These are phyloP conservation scores for Polytolypa hystricis DNA, from an alignment of 2,329 filamentous ascomycete genomes.

Conservation along the genomic window DNA sequence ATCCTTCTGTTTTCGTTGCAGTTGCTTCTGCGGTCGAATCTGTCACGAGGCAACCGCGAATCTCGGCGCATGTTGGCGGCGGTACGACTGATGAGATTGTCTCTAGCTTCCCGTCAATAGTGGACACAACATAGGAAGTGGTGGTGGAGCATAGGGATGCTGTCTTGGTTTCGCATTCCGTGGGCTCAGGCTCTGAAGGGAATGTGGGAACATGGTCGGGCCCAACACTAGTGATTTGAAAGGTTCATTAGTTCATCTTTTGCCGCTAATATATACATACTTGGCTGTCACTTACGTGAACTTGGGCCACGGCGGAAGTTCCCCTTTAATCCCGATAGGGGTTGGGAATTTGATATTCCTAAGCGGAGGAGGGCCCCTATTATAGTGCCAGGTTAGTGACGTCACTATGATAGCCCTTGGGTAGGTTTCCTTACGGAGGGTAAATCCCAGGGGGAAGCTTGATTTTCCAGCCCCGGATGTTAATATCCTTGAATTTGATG, in stretches of 20 bases:
- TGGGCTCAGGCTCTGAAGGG: constrained; percentile 5
- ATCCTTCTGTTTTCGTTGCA: constrained; percentile 5
- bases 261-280: background rate
- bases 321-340: constrained; percentile 4
- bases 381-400: background rate
- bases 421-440: constrained; percentile 8
- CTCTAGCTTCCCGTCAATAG: constrained; percentile 3
- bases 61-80: constrained; percentile 5
- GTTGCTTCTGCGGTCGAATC: constrained; percentile 3
- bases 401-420: too few species aligned
- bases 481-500: constrained; percentile 5
- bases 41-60: constrained; percentile 6
- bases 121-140: constrained; percentile 7
- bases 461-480: constrained; percentile 7
- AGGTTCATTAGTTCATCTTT: too few species aligned
- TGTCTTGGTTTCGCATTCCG: constrained; percentile 7
- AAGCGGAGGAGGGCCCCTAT: constrained; percentile 8
- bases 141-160: constrained; percentile 7
- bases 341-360: constrained; percentile 8
- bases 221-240: constrained; percentile 5
- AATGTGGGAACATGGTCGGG: constrained; percentile 7
- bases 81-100: constrained; percentile 7
- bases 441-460: constrained; percentile 8
- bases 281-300: constrained; percentile 7
- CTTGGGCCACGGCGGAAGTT: constrained; percentile 9